Evolutionary conservation across 768 basidiomycete species (phyloP).

Genomic region (Tricholoma furcatifolium): DNA sequence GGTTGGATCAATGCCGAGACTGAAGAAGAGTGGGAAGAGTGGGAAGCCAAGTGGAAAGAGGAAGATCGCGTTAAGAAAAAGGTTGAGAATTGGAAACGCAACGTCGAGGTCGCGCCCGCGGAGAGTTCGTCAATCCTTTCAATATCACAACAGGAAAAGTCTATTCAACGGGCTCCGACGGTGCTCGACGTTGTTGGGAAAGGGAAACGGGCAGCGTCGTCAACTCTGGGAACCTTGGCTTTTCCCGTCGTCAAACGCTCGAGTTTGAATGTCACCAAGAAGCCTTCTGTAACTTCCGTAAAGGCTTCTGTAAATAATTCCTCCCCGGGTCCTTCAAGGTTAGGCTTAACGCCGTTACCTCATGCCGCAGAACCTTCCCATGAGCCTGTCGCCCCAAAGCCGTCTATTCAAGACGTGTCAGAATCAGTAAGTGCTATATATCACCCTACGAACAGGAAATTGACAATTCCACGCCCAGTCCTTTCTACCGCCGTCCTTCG

Average conservation of each 20-base stretch:
- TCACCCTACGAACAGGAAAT: neutral
- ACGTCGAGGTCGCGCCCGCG: slow-evolving; percentile 10
- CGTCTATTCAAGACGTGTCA: slow-evolving; percentile 22
- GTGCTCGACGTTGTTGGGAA: neutral
- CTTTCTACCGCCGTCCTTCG: slow-evolving; percentile 58
- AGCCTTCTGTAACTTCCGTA: slow-evolving; percentile 20
- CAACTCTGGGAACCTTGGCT: slow-evolving; percentile 23
- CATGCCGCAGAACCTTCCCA: slow-evolving; percentile 5
- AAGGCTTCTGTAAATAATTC: neutral
- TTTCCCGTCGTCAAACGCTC: slow-evolving; percentile 45
- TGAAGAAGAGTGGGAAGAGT: slow-evolving; percentile 48
- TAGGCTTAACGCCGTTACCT: neutral
- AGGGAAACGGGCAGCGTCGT: slow-evolving; percentile 16
- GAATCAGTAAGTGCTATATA: slow-evolving; percentile 23
- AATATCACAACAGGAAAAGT: slow-evolving; percentile 4
- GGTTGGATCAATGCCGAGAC: slow-evolving; percentile 40
- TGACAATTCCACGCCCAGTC: slow-evolving; percentile 21
- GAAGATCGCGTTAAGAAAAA: slow-evolving; percentile 23
- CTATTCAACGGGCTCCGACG: neutral
- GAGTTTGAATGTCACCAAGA: slow-evolving; percentile 21
- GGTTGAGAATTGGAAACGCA: slow-evolving; percentile 26
- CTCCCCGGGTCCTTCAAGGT: slow-evolving; percentile 3
- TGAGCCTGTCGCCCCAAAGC: neutral
- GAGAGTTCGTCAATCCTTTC: slow-evolving; percentile 10
- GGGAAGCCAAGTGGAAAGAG: slow-evolving; percentile 36